Conservation (phyloP, 2,329 filamentous ascomycete species). For the Penicillium sp. region DNA sequence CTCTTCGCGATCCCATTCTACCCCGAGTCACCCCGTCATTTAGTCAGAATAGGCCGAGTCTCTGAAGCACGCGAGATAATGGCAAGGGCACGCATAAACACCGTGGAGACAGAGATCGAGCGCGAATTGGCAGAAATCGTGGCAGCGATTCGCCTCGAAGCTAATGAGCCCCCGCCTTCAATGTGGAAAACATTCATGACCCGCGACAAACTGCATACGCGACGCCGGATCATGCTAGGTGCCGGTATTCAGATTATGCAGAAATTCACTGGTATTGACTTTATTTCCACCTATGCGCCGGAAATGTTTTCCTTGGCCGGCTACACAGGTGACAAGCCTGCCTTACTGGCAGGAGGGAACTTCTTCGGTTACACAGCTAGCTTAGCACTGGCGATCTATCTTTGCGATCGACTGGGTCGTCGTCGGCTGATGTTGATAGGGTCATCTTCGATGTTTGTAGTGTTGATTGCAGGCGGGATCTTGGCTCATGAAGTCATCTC, state of each 20-base stretch:
- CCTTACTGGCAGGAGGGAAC: background rate
- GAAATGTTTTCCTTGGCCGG: background rate
- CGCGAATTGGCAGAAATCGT: background rate
- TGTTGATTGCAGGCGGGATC: background rate
- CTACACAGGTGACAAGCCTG: background rate
- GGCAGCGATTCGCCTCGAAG: background rate
- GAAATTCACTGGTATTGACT: background rate
- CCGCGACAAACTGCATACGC: background rate
- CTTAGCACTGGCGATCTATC: background rate
- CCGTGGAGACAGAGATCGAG: background rate
- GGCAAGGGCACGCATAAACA: background rate
- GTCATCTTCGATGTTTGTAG: background rate
- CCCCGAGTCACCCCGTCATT: background rate
- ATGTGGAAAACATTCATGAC: background rate
- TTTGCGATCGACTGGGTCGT: background rate
- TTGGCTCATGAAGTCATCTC: background rate
- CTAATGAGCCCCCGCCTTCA: background rate
- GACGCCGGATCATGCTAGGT: background rate
- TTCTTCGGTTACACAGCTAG: background rate
- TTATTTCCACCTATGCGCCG: background rate
- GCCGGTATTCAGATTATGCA: background rate
- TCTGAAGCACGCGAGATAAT: background rate
- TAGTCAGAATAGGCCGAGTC: background rate
- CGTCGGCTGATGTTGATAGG: background rate
- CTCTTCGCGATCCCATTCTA: background rate